Evolutionary conservation across 2,329 filamentous ascomycete species (phyloP), one percentile per base, ranked within the genome.

Genomic region (Clarireedia paspali): DNA sequence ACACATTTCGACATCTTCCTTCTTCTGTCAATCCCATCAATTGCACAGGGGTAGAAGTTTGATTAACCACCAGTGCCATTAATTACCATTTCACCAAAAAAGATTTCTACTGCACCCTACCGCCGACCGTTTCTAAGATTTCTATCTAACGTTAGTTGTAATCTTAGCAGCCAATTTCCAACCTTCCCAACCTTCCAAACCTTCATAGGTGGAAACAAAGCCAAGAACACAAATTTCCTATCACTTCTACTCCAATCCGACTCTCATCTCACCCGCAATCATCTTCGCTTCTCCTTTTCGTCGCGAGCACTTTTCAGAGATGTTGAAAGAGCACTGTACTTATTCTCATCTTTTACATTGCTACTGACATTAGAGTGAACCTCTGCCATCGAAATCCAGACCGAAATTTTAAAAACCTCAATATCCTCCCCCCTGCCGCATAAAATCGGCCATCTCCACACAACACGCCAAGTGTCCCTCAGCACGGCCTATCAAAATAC

Each of bases 391-490:
- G 30, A 34, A 14, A 34, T 34, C 30, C 30, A 34, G 30, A 34
- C 30, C 30, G 30, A 34, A 34, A 34, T 34, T 34, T 34, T 12
- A 34, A 34, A 27, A 27, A 34, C 20, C 20, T 2, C 20, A 34
- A 34, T 3, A 3, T 34, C 30, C 30, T 4, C 30, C 30, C 30
- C 27, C 27, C 27, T 30, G 30, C 30, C 9, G 12, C 30, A 14
- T 34, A 34, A 34, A 34, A 42, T 47, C 36, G 17, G 24, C 17
- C 50, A 50, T 55, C 46, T 53, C 45, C 50, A 53, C 50, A 46
- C 20, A 57, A 48, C 50, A 20, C 50, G 55, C 55, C 55, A 57
- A 55, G 53, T 55, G 46, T 55, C 27, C 46, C 46, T 36, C 46
- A 50, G 10, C 49, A 55, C 47, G 38, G 26, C 9, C 46, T 20